Evolutionary conservation across 1,284 basidiomycete species (phyloP), one percentile per base, ranked within the genome.

Genomic region (Cryptococcus floricola): DNA sequence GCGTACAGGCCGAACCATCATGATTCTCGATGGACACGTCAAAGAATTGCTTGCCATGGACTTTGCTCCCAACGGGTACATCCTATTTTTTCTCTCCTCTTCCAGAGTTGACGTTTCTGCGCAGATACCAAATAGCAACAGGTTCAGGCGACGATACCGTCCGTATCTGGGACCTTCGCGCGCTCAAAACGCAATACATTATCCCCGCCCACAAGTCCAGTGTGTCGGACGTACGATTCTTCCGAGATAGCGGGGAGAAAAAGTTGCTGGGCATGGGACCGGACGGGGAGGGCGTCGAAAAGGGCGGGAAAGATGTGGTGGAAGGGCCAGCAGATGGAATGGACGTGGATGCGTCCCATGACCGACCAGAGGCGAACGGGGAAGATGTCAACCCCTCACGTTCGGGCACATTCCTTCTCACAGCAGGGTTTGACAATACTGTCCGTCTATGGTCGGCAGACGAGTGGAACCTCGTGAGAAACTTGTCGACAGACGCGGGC

Each of bases 391-490:
- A 27, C 14, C 52, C 85, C 78, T 80, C 63, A 57, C 84, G 86
- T 18, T 87, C 88, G 2, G 96, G 96, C 1, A 78, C 96, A 53
- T 98, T 94, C 80, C 85, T 99, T 57, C 92, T 90, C 5, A 93
- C 90, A 58, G 83, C 89, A 1, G 95, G 95, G 1, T 98, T 98
- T 75, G 96, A 99, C 73, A 91, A 92, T 1, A 84, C 89, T 57
- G 91, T 98, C 63, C 92, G 96, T 72, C 72, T 98, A 47, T 99
- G 96, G 96, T 91, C 88, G 63, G 91, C 95, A 27, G 96, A 98
- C 73, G 96, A 98, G 71, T 99, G 96, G 95, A 91, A 92, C 68
- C 80, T 95, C 38, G 81, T 97, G 47, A 83, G 87, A 59, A 89
- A 89, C 48, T 81, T 99, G 59, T 86, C 89, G 37, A 94, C 92